Base-by-base conservation (phyloP, 345 rosid species). In the Euphorbia tirucalli region DNA sequence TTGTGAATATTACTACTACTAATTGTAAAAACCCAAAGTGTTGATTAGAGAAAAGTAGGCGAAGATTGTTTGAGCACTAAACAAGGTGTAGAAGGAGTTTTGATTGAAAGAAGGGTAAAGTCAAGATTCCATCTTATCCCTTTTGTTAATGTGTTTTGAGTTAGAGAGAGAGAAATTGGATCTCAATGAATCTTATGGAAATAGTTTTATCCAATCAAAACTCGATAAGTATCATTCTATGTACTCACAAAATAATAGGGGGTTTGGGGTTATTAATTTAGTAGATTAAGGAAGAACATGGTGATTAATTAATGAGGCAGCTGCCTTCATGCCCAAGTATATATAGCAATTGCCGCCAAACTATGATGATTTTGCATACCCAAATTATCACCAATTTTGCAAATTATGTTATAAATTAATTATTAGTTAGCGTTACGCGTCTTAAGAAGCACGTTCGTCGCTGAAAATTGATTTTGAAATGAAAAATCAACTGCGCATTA, bases 61-160 rank as follows among this genome's bases (percentile, higher is more conserved):
- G 13, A 57, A 11, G 59, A 27, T 79, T 48, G 79, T 69, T 85
- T 84, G 81, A 73, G 65, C 85, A 71, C 69, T 64, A 84, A 84
- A 66, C 80, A 61, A 73, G 81, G 74, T 65, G 41, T 56, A 71
- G 48, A 5, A 39, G 59, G 28, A 44, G 3, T 58, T 57, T 46
- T 46, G 52, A 9, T 67, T 37, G 44, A 71, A 48, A 11, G 70
- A 24, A 35, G 70, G 74, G 30, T 15, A 31, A 67, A 80, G 80
- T 79, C 75, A 76, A 85, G 83, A 81, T 83, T 85, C 87, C 70
- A 65, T 71, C 79, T 75, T 73, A 73, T 81, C 81, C 83, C 7
- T 2, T 64, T 61, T 39, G 0, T 71, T 55, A 69, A 73, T 54
- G 69, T 69, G 39, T 35, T 35, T 35, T n/a, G n/a, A n/a, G n/a